Evolutionary conservation across 1,139 yeast species (phyloP).

Genomic region (Torulaspora globosa): DNA sequence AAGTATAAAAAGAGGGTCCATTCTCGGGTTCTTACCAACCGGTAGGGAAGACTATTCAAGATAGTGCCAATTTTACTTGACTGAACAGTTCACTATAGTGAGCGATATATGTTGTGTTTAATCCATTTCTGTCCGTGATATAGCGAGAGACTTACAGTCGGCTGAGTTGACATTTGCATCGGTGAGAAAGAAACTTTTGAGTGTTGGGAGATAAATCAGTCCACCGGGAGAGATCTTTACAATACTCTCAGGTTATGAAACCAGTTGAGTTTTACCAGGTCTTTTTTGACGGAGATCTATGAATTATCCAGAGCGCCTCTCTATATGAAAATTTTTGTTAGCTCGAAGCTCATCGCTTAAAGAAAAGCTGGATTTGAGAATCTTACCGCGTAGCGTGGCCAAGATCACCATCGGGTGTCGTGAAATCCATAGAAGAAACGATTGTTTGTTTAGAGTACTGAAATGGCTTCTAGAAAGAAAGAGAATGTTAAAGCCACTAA

Average conservation of each 20-base stretch:
- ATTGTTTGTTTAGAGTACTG: not conserved
- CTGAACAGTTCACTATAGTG: no score
- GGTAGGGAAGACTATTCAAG: no score
- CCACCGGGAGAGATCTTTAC: no score
- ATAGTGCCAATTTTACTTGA: no score
- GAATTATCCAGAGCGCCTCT: not conserved
- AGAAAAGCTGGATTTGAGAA: not conserved
- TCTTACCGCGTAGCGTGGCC: not conserved
- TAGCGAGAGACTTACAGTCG: no score
- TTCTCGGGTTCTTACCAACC: no score
- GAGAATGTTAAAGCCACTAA: slow-evolving; percentile 11
- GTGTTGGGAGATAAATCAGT: not conserved
- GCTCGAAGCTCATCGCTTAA: slow-evolving; percentile 1
- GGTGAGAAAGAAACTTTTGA: not conserved
- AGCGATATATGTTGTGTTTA: no score
- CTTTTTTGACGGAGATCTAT: not conserved
- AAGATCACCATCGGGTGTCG: not conserved
- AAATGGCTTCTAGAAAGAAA: slow-evolving; percentile 21
- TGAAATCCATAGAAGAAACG: not conserved
- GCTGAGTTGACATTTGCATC: no score
- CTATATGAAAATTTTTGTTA: not conserved
- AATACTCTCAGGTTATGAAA: no score
- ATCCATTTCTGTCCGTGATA: no score
- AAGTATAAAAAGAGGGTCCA: no score
- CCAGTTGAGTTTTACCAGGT: not conserved